Evolutionary conservation across 352 stramenopile genomes (phyloP).

Genomic region (Globisporangium irregulare): DNA sequence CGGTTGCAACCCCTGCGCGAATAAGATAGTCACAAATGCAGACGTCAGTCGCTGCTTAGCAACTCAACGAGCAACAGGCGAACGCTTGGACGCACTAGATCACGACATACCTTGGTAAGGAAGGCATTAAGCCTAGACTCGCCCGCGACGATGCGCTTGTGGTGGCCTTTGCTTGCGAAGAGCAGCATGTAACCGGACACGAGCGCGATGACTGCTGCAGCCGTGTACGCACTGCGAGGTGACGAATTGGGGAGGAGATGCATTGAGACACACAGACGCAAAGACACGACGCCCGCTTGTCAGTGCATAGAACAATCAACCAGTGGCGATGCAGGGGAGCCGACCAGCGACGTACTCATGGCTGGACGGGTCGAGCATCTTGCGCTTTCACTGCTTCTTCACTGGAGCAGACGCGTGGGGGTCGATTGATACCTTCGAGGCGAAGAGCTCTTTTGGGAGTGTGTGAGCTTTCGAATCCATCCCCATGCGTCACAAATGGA

Average conservation of each 20-base stretch:
- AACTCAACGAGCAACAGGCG: background rate
- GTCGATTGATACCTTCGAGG: background rate
- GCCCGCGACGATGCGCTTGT: slow-evolving; percentile 18
- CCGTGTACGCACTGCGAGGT: slow-evolving; percentile 1
- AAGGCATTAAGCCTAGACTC: slow-evolving; percentile 18
- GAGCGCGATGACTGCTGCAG: slow-evolving; percentile 7
- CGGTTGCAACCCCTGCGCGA: slow-evolving; percentile 36
- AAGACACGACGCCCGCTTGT: background rate
- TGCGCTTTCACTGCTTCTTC: background rate
- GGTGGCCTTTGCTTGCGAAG: slow-evolving; percentile 1
- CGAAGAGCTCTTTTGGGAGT: background rate
- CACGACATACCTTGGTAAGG: slow-evolving; percentile 4
- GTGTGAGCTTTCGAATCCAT: slow-evolving; percentile 3
- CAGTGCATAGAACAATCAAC: background rate
- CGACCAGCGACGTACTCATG: slow-evolving; percentile 5
- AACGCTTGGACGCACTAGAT: background rate
- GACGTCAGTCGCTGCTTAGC: background rate
- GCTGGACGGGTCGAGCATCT: slow-evolving; percentile 11
- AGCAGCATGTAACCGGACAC: slow-evolving; percentile 10
- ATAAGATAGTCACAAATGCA: background rate
- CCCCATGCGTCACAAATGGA: slow-evolving; percentile 4
- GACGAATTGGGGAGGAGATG: background rate
- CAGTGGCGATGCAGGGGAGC: background rate
- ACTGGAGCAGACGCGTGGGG: background rate
- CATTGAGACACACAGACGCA: background rate